Evolutionary conservation across 495 filamentous ascomycete species (phyloP), one percentile per base, ranked within the genome.

Genomic region (Penicillium canescens): DNA sequence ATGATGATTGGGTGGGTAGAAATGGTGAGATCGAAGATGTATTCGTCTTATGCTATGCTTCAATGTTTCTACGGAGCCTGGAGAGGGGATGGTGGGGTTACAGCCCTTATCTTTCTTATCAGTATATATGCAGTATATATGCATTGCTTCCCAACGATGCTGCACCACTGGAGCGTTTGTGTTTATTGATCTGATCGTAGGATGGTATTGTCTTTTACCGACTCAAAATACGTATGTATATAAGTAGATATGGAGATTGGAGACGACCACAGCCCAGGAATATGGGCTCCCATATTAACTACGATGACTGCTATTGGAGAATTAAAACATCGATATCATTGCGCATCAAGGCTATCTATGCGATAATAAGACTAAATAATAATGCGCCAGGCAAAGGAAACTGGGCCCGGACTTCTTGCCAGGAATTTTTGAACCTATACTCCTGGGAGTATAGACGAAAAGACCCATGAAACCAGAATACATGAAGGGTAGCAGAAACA

Each of bases 301-400:
- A 31, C 28, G 7, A 7, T 2, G 9, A 31, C 28, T 9, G 5
- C 2, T 7, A 31, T 2, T 9, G 9, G 9, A 31, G 6, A 31
- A 7, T 31, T 31, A 10, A 31, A 6, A 31, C 28, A 5, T 31
- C 28, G 8, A 67, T 65, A 50, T 57, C 28, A 42, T 52, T 65
- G 55, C 53, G 52, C 41, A 63, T 43, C 20, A 23, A 53, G 57
- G 53, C 58, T 62, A 61, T 66, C 59, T 67, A 70, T 66, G 56
- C 38, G n/a, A 53, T 57, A 46, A 42, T 46, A 58, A 38, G 52
- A 50, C 49, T 46, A 20, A 43, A 23, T 58, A 61, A 18, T 47
- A 56, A 65, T 63, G 54, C 63, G 67, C 38, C 56, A 55, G 24
- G 56, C 50, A 40, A 38, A 43, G 49, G 34, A 48, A 40, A 51